Evolutionary conservation across 768 basidiomycete species (phyloP).

Genomic region (Mrakia blollopis): DNA sequence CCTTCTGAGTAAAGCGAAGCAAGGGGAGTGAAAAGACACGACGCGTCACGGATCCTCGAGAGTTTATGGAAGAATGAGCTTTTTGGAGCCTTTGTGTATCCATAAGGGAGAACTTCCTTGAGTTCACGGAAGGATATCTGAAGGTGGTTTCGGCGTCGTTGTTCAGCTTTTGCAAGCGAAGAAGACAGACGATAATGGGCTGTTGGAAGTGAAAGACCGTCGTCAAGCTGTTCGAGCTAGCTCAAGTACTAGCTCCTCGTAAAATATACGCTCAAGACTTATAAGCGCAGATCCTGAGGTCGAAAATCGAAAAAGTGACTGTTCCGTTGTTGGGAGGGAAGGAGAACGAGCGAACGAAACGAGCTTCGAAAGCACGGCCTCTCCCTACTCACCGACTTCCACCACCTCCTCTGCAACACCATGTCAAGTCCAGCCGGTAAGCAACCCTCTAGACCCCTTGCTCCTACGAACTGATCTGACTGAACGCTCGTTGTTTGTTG

Average conservation of each 20-base stretch:
- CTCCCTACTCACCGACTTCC: neutral
- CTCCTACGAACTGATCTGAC: neutral
- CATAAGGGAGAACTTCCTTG: neutral
- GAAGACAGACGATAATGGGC: too few species aligned
- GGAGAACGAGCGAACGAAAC: neutral
- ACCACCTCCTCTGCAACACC: neutral
- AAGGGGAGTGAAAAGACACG: too few species aligned
- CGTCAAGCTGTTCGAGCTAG: too few species aligned
- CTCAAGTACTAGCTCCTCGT: too few species aligned
- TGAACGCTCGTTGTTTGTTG: neutral
- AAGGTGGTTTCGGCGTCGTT: constrained; percentile 1
- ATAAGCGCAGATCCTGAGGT: too few species aligned
- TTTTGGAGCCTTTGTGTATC: neutral
- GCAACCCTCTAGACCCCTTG: neutral
- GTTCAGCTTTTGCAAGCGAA: neutral
- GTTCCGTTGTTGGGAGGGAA: neutral
- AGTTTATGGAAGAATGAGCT: neutral
- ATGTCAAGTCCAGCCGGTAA: constrained; percentile 15
- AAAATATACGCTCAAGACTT: too few species aligned
- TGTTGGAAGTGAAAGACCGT: too few species aligned
- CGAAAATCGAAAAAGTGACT: too few species aligned
- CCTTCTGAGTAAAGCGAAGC: too few species aligned
- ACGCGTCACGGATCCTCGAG: neutral
- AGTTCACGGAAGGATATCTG: neutral
- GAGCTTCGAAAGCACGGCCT: neutral